Conservation (phyloP, 192 early-diverging fungal species). For the Piromyces finnis region DNA sequence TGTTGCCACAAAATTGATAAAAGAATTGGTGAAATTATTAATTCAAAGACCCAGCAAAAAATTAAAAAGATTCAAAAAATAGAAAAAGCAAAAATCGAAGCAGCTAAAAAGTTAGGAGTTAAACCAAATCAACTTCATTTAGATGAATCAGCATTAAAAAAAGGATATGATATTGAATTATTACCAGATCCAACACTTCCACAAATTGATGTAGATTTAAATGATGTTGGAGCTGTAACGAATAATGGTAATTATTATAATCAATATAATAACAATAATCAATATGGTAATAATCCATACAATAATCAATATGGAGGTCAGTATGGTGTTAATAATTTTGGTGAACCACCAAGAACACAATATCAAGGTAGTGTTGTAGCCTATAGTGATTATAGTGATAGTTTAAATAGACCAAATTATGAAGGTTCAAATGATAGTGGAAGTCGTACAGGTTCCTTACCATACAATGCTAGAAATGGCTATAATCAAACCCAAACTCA, state of each 20-base stretch:
- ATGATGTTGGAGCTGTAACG: background rate
- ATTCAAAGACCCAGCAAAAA: background rate
- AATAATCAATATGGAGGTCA: background rate
- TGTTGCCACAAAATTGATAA: slow-evolving; percentile 81
- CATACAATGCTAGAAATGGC: background rate
- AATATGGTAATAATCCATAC: background rate
- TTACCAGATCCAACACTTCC: background rate
- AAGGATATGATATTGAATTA: background rate
- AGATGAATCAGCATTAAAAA: background rate
- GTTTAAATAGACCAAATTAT: background rate
- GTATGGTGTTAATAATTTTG: too few species aligned
- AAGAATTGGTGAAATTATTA: background rate
- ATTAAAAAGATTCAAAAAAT: background rate
- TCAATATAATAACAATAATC: background rate
- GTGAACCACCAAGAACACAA: background rate
- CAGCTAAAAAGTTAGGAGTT: background rate
- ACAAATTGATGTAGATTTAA: background rate
- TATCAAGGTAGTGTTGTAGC: background rate
- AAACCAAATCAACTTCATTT: background rate
- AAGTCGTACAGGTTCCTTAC: background rate
- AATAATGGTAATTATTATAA: background rate
- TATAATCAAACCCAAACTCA: background rate
- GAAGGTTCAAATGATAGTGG: background rate
- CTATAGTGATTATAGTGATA: background rate
- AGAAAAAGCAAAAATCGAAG: background rate